Percentiles rank a stretch among this genome's conserved stretches.
Evolutionary conservation across 208 protist genomes (phyloP).

Genomic region (Wallacemonas sp.): DNA sequence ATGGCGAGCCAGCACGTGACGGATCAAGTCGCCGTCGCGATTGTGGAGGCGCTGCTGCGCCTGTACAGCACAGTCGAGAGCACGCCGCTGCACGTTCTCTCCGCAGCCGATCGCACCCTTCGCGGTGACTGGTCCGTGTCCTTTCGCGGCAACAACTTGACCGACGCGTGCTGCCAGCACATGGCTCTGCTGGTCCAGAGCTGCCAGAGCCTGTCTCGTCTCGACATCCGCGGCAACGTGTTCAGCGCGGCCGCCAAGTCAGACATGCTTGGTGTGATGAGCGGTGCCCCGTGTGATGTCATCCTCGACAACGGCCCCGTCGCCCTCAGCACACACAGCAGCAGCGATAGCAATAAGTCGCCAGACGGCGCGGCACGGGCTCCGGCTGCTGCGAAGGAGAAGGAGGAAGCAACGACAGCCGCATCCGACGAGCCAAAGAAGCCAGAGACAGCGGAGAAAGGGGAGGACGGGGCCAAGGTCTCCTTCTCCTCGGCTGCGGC

Average conservation of each 20-base stretch:
- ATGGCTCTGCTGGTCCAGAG: slow-evolving; percentile 46
- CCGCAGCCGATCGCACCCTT: slow-evolving; percentile 11
- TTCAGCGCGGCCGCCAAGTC: slow-evolving; percentile 26
- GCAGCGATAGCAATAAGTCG: slow-evolving; percentile 11
- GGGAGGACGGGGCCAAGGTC: slow-evolving; percentile 1
- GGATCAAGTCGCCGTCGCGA: slow-evolving; percentile 55
- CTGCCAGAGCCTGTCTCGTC: slow-evolving; percentile 34
- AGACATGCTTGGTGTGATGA: slow-evolving; percentile 24
- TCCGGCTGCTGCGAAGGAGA: too few species aligned
- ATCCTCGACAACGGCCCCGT: not conserved
- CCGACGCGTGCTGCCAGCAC: slow-evolving; percentile 48
- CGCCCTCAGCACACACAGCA: slow-evolving; percentile 7
- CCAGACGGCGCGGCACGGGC: too few species aligned
- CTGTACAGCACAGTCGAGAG: slow-evolving; percentile 19
- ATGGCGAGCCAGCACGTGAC: slow-evolving; percentile 34
- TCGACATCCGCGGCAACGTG: slow-evolving; percentile 39
- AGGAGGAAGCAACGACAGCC: not conserved
- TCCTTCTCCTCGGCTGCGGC: too few species aligned
- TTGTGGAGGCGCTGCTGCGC: slow-evolving; percentile 65
- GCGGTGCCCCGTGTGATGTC: slow-evolving; percentile 15
- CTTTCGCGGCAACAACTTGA: slow-evolving; percentile 45
- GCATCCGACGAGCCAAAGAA: not conserved
- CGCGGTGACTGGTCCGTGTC: slow-evolving; percentile 34
- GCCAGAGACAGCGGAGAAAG: not conserved
- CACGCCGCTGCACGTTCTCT: slow-evolving; percentile 1